Conservation (phyloP, 441 rosid species). For the Populus hybrid region DNA sequence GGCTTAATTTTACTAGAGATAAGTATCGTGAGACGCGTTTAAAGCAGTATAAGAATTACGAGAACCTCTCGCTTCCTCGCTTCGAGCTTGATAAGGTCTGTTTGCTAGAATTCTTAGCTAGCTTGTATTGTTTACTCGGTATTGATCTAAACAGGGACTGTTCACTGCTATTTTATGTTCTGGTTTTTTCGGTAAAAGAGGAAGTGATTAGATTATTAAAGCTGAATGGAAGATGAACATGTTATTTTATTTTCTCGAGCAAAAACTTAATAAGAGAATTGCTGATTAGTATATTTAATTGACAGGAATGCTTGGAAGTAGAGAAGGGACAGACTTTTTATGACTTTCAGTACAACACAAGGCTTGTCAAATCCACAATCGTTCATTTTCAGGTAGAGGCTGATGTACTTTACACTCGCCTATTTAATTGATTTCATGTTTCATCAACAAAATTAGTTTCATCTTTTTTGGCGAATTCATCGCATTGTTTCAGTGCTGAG, state of each 20-base stretch:
- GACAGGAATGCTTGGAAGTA: constrained; percentile 67
- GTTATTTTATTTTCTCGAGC: background rate
- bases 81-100: constrained; percentile 56
- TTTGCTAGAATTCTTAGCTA: background rate
- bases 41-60: constrained; percentile 74
- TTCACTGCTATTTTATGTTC: background rate
- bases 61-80: constrained; percentile 53
- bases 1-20: constrained; percentile 66
- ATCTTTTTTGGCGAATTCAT: constrained; percentile 5
- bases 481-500: background rate
- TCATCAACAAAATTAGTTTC: background rate
- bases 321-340: constrained; percentile 68
- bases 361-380: constrained; percentile 83
- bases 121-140: background rate
- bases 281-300: constrained; percentile 17
- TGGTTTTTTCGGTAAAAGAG: background rate
- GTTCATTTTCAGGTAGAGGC: constrained; percentile 84
- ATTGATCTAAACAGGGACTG: too few species aligned
- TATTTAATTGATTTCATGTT: background rate
- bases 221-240: background rate
- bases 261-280: background rate
- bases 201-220: background rate
- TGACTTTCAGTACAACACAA: constrained; percentile 80
- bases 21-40: constrained; percentile 65
- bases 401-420: constrained; percentile 6